Conservation (phyloP, 306 rosid species). For the Acacia melanoxylon region DNA sequence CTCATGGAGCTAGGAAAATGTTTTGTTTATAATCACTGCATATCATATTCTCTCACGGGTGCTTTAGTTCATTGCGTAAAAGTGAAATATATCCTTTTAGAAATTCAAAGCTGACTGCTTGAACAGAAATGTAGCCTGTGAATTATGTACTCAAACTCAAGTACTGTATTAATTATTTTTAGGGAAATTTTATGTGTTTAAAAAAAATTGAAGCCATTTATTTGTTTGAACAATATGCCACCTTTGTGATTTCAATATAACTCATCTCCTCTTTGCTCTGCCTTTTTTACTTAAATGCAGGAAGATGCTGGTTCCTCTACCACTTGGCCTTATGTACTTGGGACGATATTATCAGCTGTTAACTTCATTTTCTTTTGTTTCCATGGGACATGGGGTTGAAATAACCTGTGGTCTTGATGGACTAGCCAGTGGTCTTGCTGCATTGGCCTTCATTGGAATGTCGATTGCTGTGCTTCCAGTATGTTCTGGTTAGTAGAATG, state of each 20-base stretch:
- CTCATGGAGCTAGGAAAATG: not conserved
- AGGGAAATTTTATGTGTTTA: not conserved
- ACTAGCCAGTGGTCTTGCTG: conserved; percentile 92
- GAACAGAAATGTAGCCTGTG: not conserved
- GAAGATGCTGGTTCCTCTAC: conserved; percentile 88
- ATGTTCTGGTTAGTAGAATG: conserved; percentile 76
- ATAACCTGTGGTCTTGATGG: conserved; percentile 92
- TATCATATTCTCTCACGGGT: not conserved
- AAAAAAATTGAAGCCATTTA: not conserved
- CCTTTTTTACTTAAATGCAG: conserved; percentile 48
- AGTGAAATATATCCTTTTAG: not conserved
- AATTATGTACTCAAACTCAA: not conserved
- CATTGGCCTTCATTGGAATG: conserved; percentile 93
- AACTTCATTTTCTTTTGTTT: conserved; percentile 82
- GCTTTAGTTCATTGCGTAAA: not conserved
- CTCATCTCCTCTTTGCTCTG: conserved; percentile 21
- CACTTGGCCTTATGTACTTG: conserved; percentile 75
- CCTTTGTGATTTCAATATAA: conserved; percentile 3
- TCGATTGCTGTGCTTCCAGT: conserved; percentile 95
- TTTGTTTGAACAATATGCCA: not conserved
- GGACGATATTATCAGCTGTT: conserved; percentile 71
- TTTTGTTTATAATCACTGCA: not conserved
- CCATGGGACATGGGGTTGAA: conserved; percentile 90
- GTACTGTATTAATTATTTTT: not conserved
- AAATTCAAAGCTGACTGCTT: not conserved